A percentile compares a stretch with the other conserved stretches of the same genome.
These are phyloP conservation scores for Chlorella sp. DNA, from an alignment of 139 green algal species.

Conservation along the genomic window DNA sequence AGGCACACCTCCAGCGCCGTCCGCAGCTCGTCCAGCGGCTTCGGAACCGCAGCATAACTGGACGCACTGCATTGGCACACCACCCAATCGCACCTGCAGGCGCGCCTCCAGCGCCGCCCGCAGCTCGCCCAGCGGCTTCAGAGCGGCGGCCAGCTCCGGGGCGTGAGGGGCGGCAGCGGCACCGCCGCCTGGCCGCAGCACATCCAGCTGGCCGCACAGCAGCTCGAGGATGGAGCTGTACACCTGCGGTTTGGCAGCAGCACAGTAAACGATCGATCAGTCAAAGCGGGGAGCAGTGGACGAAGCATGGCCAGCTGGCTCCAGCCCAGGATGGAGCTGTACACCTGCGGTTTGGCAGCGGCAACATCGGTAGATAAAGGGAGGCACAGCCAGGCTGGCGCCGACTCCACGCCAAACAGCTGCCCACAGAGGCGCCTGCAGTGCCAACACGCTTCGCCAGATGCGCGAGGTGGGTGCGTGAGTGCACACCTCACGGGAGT, in stretches of 20 bases:
- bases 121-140: slow-evolving; percentile 14
- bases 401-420: too few relatives aligned
- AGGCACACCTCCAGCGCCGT: neutral
- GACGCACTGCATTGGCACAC: too few relatives aligned
- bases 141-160: slow-evolving; percentile 1
- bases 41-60: neutral
- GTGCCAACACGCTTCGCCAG: too few relatives aligned
- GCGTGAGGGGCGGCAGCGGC: neutral
- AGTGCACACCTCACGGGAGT: too few relatives aligned
- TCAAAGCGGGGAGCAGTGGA: too few relatives aligned
- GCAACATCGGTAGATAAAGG: too few relatives aligned
- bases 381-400: too few relatives aligned
- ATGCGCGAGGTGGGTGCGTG: too few relatives aligned
- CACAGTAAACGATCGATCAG: too few relatives aligned
- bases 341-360: neutral
- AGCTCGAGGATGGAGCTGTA: slow-evolving; percentile 9
- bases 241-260: neutral
- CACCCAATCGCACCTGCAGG: slow-evolving; percentile 3
- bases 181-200: neutral
- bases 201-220: slow-evolving; percentile 24
- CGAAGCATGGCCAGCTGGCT: slow-evolving; percentile 22
- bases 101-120: neutral
- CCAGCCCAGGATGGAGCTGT: slow-evolving; percentile 2
- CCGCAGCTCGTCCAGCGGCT: neutral
- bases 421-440: too few relatives aligned